Conservation (phyloP, 2,329 filamentous ascomycete genomes). For the Fusarium nelsonii region DNA sequence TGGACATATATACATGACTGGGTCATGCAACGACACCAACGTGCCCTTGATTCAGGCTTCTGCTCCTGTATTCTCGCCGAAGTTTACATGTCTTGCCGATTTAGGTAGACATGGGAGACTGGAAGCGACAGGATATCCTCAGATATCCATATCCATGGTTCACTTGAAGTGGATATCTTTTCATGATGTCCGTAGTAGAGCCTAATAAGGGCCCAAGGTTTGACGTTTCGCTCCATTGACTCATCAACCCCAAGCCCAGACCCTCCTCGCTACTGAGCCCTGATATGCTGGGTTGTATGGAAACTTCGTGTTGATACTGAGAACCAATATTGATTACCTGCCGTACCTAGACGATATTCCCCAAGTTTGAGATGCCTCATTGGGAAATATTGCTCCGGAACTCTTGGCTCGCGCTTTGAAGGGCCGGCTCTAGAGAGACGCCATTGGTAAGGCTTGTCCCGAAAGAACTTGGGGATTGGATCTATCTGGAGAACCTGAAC, state of each 20-base stretch:
- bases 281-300: neutral
- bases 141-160: constrained; percentile 8
- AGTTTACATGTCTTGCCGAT: neutral
- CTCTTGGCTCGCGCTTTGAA: constrained; percentile 13
- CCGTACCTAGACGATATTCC: neutral
- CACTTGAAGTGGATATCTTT: constrained; percentile 10
- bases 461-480: constrained; percentile 36
- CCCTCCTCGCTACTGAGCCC: constrained; percentile 7
- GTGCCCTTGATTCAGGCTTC: constrained; percentile 24
- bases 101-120: constrained; percentile 23
- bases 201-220: constrained; percentile 16
- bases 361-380: constrained; percentile 36
- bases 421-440: neutral
- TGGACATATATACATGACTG: constrained; percentile 12
- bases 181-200: constrained; percentile 1
- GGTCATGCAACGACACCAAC: constrained; percentile 15
- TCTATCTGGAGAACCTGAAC: constrained; percentile 38
- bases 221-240: constrained; percentile 15
- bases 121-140: constrained; percentile 19
- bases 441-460: constrained; percentile 36
- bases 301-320: neutral
- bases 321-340: neutral
- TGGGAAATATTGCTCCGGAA: constrained; percentile 32
- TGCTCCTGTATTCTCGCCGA: neutral
- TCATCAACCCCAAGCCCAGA: neutral